A percentile compares a stretch with the other conserved stretches of the same genome.
phyloP scores from a whole-genome alignment of 1,139 yeast genomes.

The Hansenula lynferdii region DNA sequence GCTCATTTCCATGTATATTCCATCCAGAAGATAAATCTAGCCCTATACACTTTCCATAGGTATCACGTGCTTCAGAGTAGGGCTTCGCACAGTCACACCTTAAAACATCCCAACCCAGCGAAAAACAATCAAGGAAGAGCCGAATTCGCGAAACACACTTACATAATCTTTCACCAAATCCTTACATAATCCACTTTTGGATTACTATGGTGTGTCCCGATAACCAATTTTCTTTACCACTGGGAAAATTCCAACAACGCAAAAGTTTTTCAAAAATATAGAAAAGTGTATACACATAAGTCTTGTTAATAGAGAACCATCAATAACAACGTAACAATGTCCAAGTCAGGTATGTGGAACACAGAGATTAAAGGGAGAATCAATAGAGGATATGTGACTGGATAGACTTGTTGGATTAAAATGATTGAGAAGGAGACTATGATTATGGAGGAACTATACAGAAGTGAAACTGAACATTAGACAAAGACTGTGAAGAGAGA shows the following conservation, averaged over 20 bases:
- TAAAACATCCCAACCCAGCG: too few species aligned
- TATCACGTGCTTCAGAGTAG: too few species aligned
- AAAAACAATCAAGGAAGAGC: too few species aligned
- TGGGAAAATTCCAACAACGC: conserved; percentile 1
- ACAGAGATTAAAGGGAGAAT: not conserved
- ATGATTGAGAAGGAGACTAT: not conserved
- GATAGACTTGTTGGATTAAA: too few species aligned
- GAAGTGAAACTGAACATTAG: too few species aligned
- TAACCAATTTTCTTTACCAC: not conserved
- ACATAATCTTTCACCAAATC: not conserved
- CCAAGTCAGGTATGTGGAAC: conserved; percentile 5
- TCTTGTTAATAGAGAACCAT: not conserved
- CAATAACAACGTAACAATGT: conserved; percentile 2
- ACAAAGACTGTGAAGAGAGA: not conserved
- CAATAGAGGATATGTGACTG: not conserved
- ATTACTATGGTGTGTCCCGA: not conserved
- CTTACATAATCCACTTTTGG: not conserved
- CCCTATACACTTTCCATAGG: too few species aligned
- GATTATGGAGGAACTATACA: too few species aligned
- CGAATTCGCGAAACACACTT: too few species aligned
- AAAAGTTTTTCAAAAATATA: conserved; percentile 1
- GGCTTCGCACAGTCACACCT: too few species aligned
- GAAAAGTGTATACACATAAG: not conserved
- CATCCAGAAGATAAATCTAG: too few species aligned
- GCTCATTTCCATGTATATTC: too few species aligned